A percentile compares a stretch with the other conserved stretches of the same genome.
Evolutionary conservation across 2,329 filamentous ascomycete genomes (phyloP).

Genomic region (Aspergillus proliferans): DNA sequence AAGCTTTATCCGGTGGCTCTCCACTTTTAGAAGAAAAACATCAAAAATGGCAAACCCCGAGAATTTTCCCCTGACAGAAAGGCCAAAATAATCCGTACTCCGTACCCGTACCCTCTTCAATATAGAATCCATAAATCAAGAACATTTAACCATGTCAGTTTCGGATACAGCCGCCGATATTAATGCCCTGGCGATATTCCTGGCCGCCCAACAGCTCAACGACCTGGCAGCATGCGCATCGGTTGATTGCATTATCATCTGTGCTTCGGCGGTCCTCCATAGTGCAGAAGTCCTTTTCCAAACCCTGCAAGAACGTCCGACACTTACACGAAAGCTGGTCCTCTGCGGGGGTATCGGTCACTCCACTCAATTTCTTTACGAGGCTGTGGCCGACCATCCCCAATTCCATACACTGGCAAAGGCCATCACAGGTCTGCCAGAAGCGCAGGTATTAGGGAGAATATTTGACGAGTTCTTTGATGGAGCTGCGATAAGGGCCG

Average conservation of each 20-base stretch:
- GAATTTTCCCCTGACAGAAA: no score
- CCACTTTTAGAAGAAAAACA: no score
- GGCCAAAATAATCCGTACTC: background rate
- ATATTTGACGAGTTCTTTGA: slow-evolving; percentile 25
- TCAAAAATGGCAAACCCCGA: no score
- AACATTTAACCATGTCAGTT: slow-evolving; percentile 5
- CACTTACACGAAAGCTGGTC: slow-evolving; percentile 31
- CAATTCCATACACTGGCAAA: slow-evolving; percentile 21
- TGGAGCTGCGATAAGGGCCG: slow-evolving; percentile 15
- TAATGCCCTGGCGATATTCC: background rate
- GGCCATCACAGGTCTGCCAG: slow-evolving; percentile 30
- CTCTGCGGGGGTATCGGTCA: slow-evolving; percentile 44
- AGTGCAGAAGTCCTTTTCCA: slow-evolving; percentile 31
- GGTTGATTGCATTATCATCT: slow-evolving; percentile 36
- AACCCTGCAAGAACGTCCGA: slow-evolving; percentile 22
- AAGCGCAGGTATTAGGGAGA: slow-evolving; percentile 34
- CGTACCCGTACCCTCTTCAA: background rate
- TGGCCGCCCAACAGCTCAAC: background rate
- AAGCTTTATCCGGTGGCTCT: no score
- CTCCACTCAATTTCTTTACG: slow-evolving; percentile 39
- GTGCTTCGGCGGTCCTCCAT: slow-evolving; percentile 34
- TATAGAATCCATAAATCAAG: background rate
- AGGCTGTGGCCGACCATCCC: slow-evolving; percentile 30
- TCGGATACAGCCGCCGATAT: background rate
- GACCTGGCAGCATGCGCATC: slow-evolving; percentile 1